phyloP scores from a whole-genome alignment of 2,329 filamentous ascomycete species.

The Aspergillus sp. region DNA sequence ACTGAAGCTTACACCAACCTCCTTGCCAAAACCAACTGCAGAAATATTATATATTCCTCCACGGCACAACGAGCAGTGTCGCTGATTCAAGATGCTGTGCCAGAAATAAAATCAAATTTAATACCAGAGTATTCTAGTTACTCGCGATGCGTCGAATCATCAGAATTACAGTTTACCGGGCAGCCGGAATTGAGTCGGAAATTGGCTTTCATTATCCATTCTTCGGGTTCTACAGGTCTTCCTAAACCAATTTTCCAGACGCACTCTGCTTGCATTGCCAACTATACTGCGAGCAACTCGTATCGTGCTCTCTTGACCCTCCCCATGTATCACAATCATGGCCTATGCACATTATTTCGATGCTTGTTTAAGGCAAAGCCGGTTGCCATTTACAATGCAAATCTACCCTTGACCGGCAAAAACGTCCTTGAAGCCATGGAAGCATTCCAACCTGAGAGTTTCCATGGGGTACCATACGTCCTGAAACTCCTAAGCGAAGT shows the following conservation, averaged over 20 bases:
- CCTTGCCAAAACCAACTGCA: conserved; percentile 41
- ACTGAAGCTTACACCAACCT: conserved; percentile 51
- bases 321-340: conserved; percentile 60
- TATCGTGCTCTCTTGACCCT: conserved; percentile 54
- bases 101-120: not conserved
- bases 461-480: conserved; percentile 64
- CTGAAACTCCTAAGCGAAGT: conserved; percentile 63
- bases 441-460: conserved; percentile 28
- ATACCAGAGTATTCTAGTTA: conserved; percentile 4
- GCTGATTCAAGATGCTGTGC: not conserved
- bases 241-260: conserved; percentile 63
- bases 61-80: conserved; percentile 14
- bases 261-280: conserved; percentile 51
- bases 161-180: conserved; percentile 18
- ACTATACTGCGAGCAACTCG: conserved; percentile 45
- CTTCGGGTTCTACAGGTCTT: conserved; percentile 59
- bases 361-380: conserved; percentile 52
- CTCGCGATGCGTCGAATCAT: conserved; percentile 11
- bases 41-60: conserved; percentile 6
- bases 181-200: conserved; percentile 26
- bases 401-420: conserved; percentile 54
- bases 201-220: conserved; percentile 48
- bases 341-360: conserved; percentile 54
- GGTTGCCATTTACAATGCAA: conserved; percentile 55
- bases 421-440: conserved; percentile 40